Evolutionary conservation across 768 basidiomycete genomes (phyloP), one percentile per base, ranked within the genome.

Genomic region (Trichaptum fuscoviolaceum): DNA sequence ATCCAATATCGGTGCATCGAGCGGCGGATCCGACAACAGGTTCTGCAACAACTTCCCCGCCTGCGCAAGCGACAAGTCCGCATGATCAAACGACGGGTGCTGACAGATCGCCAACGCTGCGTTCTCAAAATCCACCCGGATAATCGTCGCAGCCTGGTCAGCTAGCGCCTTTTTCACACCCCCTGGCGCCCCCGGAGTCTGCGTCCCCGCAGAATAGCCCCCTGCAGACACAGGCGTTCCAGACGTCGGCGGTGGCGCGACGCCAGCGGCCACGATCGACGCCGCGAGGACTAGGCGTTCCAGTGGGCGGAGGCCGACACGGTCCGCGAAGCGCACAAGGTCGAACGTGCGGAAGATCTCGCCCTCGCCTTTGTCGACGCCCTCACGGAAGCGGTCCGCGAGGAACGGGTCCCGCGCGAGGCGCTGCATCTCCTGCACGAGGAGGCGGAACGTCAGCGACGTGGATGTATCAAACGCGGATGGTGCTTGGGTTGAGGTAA

Each of bases 391-490:
- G 69, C 93, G 87, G 79, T 93, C 92, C 64, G 94, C 91, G 60
- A 95, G 85, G 75, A 88, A 89, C 68, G 94, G 94, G 83, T 95
- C 94, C 68, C 92, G 90, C 70, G 93, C 91, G 63, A 96, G 87
- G 63, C 93, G 87, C 72, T 93, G 91, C 1, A 87, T 91, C 79
- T 95, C 95, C 78, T 95, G 92, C 35, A 91, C 86, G 26, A 96
- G 85, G 23, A 96, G 83, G 52, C 92, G 90, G 75, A 94, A 93
- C 17, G 92, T 91, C 62, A 95, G 80, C 62, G 89, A 84, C 57
- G 86, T 85, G 30, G 91, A 91, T n/a, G 89, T 78, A 73, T 92
- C 92, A 69, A 89, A 88, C 0, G 85, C 79, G 63, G 90, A 80
- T 26, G 87, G 83, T n/a, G 85, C 80, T 64, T 84, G 80, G 35